Conservation (phyloP, 2,329 filamentous ascomycete species). For the Diplodia intermedia region DNA sequence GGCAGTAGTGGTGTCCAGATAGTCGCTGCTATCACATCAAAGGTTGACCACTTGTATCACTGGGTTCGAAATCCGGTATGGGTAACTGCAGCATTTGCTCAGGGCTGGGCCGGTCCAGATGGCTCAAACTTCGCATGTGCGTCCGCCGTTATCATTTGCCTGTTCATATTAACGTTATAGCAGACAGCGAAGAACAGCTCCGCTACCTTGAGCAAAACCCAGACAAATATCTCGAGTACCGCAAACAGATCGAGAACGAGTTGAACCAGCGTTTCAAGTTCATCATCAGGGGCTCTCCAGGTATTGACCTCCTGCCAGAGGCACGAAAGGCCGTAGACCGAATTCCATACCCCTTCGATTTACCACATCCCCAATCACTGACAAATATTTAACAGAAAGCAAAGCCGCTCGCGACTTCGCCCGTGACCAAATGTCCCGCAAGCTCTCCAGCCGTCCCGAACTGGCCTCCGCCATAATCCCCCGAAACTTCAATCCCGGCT, state of each 20-base stretch:
- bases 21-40: conserved; percentile 56
- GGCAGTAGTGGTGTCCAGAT: conserved; percentile 56
- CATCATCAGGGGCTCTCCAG: conserved; percentile 56
- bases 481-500: conserved; percentile 51
- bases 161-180: background rate
- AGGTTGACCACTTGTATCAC: conserved; percentile 55
- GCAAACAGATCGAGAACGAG: conserved; percentile 56
- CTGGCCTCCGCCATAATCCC: conserved; percentile 50
- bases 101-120: conserved; percentile 51
- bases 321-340: background rate
- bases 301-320: background rate
- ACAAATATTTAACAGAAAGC: conserved; percentile 41
- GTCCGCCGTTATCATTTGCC: conserved; percentile 7
- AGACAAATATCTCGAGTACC: conserved; percentile 51
- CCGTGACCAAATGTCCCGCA: conserved; percentile 59
- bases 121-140: conserved; percentile 56
- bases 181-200: conserved; percentile 50
- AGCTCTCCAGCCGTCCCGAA: conserved; percentile 50
- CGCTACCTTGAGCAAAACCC: conserved; percentile 53
- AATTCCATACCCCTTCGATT: conserved; percentile 41
- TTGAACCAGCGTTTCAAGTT: conserved; percentile 52
- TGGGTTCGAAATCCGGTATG: conserved; percentile 51
- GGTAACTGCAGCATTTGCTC: conserved; percentile 51
- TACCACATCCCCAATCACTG: conserved; percentile 52
- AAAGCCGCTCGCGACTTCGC: conserved; percentile 47